Evolutionary conservation across 1,284 basidiomycete genomes (phyloP), one percentile per base, ranked within the genome.

Genomic region (Puccinia sorghi): DNA sequence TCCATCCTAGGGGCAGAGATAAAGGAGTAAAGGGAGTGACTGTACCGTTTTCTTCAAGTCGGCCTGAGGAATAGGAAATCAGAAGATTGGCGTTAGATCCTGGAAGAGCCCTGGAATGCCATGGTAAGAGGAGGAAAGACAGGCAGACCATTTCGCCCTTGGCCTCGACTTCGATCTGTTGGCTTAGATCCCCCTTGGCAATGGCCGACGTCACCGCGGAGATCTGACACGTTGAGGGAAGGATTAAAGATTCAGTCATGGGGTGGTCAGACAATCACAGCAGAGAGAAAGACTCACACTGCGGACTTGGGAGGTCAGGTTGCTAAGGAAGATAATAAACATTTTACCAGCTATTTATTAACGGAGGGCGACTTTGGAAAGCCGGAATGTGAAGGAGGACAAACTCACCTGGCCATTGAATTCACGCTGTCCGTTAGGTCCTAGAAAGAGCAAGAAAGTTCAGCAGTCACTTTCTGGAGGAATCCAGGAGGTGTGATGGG

Each of bases 121-220:
- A 17, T 32, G 48, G n/a, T 39, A 20, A 11, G 6, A n/a, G 9
- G 63, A 13, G 20, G 25, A 11, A 17, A 52, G n/a, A 52, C 46
- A n/a, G 61, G 27, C 73, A 13, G 54, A 77, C 84, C 84, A 85
- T 85, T 81, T 85, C 84, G 56, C 84, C 84, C 13, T 82, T 83
- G 20, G 84, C 84, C 79, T 85, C 84, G 63, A 85, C 84, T 41
- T 84, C 84, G 27, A 85, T 84, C 79, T 85, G 84, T 74, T 85
- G 82, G 1, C 83, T 83, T 17, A 85, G 80, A 67, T 85, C 84
- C 77, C 84, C 84, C n/a, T 82, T 83, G 0, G 84, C 84, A 59
- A 85, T 84, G 72, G 84, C 84, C 0, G 84, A 84, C 37, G 84
- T 85, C 37, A 84, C 84, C 69, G 84, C 82, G 0, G 84, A 84